Conservation (phyloP, 768 basidiomycete species). For the button mushroom (Agaricus bisporus) region DNA sequence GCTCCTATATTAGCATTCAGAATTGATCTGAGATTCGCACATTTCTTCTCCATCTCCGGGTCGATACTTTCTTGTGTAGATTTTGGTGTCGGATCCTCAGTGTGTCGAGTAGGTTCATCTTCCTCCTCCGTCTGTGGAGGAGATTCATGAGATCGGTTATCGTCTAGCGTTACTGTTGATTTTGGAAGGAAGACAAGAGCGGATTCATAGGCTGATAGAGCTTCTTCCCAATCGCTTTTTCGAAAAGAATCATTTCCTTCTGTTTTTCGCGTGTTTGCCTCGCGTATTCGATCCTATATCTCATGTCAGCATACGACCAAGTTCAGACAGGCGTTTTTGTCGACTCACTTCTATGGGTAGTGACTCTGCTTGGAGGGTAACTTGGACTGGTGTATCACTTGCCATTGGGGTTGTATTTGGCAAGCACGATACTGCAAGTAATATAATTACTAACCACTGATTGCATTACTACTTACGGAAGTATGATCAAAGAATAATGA, state of each 20-base stretch:
- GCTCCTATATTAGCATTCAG: conserved; percentile 87
- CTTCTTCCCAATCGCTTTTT: conserved; percentile 58
- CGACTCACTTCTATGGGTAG: conserved; percentile 1
- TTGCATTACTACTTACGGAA: too few relatives aligned
- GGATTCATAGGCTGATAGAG: conserved; percentile 61
- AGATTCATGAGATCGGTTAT: not conserved
- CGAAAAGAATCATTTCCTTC: conserved; percentile 77
- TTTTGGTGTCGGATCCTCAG: conserved; percentile 1
- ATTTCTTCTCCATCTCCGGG: conserved; percentile 21
- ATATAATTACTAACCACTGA: not conserved
- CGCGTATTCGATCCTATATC: conserved; percentile 16
- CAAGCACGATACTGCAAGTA: not conserved
- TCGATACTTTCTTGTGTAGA: conserved; percentile 5
- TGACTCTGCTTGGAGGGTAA: conserved; percentile 1
- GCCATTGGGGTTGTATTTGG: not conserved
- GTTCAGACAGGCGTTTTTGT: not conserved
- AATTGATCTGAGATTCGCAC: conserved; percentile 41
- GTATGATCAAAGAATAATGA: too few relatives aligned
- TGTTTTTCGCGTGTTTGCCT: conserved; percentile 58
- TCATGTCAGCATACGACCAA: not conserved
- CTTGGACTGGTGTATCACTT: not conserved
- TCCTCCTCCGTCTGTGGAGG: conserved; percentile 10
- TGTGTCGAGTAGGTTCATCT: conserved; percentile 17
- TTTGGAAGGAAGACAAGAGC: conserved; percentile 66
- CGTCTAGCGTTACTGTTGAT: conserved; percentile 19